A percentile compares a stretch with the other conserved stretches of the same genome.
These are phyloP conservation scores for Brassica balearica DNA, from an alignment of 441 rosid genomes.

Conservation along the genomic window DNA sequence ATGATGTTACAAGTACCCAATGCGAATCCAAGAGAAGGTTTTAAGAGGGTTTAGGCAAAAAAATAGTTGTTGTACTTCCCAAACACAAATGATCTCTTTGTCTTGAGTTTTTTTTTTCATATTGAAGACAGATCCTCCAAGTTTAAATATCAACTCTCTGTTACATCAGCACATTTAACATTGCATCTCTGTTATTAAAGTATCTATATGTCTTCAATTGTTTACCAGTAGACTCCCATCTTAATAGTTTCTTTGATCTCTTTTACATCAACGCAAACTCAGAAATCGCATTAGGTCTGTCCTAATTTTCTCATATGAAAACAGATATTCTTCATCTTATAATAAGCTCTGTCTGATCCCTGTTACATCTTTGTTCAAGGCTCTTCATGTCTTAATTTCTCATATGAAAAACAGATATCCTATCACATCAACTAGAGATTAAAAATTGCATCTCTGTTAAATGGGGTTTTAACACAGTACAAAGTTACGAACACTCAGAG, in stretches of 20 bases:
- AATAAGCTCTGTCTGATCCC: no score
- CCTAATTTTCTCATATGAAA: constrained; percentile 4
- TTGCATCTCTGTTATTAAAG: not conserved
- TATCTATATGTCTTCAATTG: not conserved
- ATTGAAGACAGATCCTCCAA: constrained; percentile 19
- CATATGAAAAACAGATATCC: not conserved
- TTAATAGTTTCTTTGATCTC: no score
- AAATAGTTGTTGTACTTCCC: constrained; percentile 31
- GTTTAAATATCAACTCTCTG: constrained; percentile 9
- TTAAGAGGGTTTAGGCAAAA: constrained; percentile 29
- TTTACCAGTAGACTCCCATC: not conserved
- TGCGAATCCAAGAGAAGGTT: constrained; percentile 30
- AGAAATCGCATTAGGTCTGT: no score
- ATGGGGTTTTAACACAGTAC: not conserved
- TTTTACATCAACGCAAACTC: no score
- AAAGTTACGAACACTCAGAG: constrained; percentile 17
- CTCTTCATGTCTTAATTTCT: constrained; percentile 4
- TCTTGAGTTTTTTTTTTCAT: constrained; percentile 30
- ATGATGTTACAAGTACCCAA: constrained; percentile 35
- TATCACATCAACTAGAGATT: constrained; percentile 19
- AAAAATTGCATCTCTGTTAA: constrained; percentile 20
- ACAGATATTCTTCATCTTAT: not conserved
- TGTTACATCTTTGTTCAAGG: constrained; percentile 6
- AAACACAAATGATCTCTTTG: constrained; percentile 37
- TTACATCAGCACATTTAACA: not conserved